phyloP scores from a whole-genome alignment of 495 filamentous ascomycete species.

The Penicillium psychrofluorescens region DNA sequence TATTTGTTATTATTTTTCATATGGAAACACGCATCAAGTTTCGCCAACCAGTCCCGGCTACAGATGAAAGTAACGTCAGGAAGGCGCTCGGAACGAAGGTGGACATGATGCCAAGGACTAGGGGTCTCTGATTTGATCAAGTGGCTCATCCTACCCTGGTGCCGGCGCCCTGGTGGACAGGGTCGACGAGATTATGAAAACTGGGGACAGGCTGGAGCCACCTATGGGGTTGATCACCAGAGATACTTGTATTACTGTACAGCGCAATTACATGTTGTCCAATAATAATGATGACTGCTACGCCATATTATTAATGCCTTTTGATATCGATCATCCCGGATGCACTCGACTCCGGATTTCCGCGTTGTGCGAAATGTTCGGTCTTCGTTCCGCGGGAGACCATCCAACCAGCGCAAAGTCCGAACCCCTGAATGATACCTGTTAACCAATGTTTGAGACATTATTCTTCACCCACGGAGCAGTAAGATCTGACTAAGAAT shows the following conservation, averaged over 20 bases:
- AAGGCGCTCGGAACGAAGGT: neutral
- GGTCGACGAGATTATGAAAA: conserved; percentile 11
- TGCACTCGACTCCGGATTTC: conserved; percentile 6
- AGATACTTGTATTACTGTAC: neutral
- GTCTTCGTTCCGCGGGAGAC: neutral
- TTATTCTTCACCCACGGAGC: too few species aligned
- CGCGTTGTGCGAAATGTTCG: conserved; percentile 3
- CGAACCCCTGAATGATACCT: too few species aligned
- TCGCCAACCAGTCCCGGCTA: neutral
- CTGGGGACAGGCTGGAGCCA: conserved; percentile 11
- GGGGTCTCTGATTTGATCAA: conserved; percentile 6
- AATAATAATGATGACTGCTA: conserved; percentile 7
- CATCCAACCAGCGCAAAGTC: too few species aligned
- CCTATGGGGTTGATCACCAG: conserved; percentile 12
- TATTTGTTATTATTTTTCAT: neutral
- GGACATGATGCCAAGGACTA: too few species aligned
- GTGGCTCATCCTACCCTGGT: neutral
- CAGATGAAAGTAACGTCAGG: neutral
- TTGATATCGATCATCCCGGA: conserved; percentile 20
- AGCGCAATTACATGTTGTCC: conserved; percentile 2
- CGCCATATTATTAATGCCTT: conserved; percentile 5
- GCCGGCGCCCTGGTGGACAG: neutral
- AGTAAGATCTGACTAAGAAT: neutral
- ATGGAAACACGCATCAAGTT: neutral
- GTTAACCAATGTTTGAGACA: too few species aligned